phyloP scores from a whole-genome alignment of 75 land plant species.

The Sequoiadendron giganteum region DNA sequence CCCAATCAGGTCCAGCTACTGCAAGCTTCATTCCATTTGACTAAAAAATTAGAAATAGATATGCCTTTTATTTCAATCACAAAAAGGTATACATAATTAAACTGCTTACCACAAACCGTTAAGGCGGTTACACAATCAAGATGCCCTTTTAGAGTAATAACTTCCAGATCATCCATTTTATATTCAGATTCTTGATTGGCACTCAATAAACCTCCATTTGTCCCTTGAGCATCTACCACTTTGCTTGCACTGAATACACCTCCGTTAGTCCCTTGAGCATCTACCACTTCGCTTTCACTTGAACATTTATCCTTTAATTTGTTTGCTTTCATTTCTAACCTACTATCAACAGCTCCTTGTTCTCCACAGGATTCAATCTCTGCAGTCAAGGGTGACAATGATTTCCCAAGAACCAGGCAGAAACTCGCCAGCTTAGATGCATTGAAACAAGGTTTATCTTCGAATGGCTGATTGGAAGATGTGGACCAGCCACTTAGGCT shows the following conservation, averaged over 20 bases:
- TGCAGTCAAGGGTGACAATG: not conserved
- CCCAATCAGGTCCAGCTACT: not conserved
- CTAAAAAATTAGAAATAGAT: not conserved
- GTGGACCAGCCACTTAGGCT: not conserved
- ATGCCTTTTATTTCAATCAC: not conserved
- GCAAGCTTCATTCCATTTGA: not conserved
- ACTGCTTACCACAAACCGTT: constrained; percentile 37
- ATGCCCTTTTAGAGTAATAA: constrained; percentile 30
- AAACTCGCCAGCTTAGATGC: not conserved
- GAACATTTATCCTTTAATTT: not conserved
- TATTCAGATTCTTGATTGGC: not conserved
- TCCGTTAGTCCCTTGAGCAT: not conserved
- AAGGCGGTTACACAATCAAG: constrained; percentile 31
- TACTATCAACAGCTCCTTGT: not conserved
- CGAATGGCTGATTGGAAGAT: not conserved
- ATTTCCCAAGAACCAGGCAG: constrained; percentile 7
- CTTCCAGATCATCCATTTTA: constrained; percentile 1
- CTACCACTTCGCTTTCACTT: not conserved
- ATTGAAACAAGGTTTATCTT: not conserved
- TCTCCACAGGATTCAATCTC: constrained; percentile 8
- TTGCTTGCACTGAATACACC: not conserved
- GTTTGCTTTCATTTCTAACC: not conserved
- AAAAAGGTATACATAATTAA: not conserved
- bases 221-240: not conserved
- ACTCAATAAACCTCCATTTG: not conserved